These are phyloP conservation scores for Amphichorda felina DNA, from an alignment of 2,329 filamentous ascomycete genomes.

Conservation along the genomic window DNA sequence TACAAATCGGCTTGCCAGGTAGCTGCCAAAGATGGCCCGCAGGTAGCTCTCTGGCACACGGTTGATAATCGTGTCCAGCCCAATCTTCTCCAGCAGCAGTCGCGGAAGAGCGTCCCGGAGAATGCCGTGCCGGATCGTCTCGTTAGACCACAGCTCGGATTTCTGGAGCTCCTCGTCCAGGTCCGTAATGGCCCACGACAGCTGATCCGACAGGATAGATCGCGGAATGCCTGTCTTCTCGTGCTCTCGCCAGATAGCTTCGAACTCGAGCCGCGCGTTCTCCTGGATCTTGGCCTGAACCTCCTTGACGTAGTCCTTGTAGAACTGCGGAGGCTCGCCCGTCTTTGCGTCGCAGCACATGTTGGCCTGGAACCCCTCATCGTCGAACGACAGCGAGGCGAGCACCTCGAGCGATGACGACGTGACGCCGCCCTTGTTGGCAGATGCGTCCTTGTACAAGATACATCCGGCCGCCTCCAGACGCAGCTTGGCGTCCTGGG, in stretches of 20 bases:
- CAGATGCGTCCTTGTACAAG: constrained; percentile 93
- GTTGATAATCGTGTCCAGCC: constrained; percentile 73
- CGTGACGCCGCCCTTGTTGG: constrained; percentile 97
- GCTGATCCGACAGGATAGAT: constrained; percentile 81
- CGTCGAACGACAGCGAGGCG: constrained; percentile 88
- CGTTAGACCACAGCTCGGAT: constrained; percentile 82
- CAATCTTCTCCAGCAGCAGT: constrained; percentile 78
- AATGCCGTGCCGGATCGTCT: constrained; percentile 64
- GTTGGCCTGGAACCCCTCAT: constrained; percentile 74
- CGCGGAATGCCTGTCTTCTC: constrained; percentile 67
- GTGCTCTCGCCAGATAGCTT: constrained; percentile 95
- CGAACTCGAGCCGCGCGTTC: constrained; percentile 89
- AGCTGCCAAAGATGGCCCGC: constrained; percentile 90
- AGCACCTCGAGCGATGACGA: constrained; percentile 94
- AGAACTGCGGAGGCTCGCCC: constrained; percentile 77
- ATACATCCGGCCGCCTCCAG: constrained; percentile 92
- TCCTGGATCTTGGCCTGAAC: constrained; percentile 86
- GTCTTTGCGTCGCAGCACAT: constrained; percentile 69
- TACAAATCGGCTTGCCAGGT: constrained; percentile 88
- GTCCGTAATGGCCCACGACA: constrained; percentile 88
- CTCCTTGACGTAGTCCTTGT: constrained; percentile 81
- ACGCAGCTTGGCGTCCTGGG: constrained; percentile 91
- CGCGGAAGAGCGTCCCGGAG: constrained; percentile 77
- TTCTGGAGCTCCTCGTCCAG: constrained; percentile 93
- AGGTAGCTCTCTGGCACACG: constrained; percentile 89